Evolutionary conservation across 2,329 filamentous ascomycete species (phyloP).

Genomic region (Ambrosiella cleistominuta): DNA sequence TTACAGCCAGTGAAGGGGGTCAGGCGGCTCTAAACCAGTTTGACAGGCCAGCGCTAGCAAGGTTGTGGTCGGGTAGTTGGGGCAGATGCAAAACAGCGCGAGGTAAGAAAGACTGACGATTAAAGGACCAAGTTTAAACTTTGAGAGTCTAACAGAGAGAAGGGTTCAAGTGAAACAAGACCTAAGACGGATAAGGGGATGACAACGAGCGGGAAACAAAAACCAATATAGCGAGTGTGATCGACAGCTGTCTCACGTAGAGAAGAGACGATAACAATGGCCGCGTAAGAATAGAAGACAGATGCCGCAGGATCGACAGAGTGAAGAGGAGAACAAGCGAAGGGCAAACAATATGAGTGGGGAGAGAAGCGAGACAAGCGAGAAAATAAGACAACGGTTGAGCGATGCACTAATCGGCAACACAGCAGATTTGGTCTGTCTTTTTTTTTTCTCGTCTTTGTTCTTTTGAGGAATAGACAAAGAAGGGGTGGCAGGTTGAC

Average conservation of each 20-base stretch:
- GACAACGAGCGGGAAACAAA: neutral
- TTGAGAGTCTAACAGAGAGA: neutral
- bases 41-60: conserved; percentile 4
- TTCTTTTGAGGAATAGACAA: no score
- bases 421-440: no score
- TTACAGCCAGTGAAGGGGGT: neutral
- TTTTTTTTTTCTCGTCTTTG: no score
- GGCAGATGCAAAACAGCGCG: conserved; percentile 3
- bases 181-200: neutral
- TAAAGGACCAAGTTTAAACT: neutral
- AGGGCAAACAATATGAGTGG: neutral
- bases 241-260: neutral
- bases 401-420: no score
- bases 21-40: neutral
- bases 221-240: neutral
- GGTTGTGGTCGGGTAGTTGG: neutral
- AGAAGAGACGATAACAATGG: neutral
- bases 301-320: neutral
- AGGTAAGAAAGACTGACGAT: neutral
- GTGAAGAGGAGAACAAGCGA: neutral
- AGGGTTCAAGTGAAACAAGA: neutral
- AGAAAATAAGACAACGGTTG: neutral
- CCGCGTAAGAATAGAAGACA: neutral
- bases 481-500: neutral
- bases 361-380: neutral